phyloP scores from a whole-genome alignment of 805 yeast genomes.

The Kazachstania africana region DNA sequence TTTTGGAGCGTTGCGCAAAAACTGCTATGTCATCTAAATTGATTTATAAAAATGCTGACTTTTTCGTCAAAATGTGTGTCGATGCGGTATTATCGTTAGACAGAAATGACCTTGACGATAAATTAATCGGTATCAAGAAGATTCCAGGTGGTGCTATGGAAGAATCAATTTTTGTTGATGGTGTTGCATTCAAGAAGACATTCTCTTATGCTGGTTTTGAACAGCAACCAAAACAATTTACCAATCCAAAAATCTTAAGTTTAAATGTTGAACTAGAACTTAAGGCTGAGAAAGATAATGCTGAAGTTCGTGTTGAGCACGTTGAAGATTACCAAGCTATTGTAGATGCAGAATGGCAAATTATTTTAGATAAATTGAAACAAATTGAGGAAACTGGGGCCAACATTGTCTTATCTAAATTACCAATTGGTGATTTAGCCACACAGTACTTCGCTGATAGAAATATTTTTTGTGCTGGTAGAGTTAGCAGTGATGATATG shows the following conservation, averaged over 20 bases:
- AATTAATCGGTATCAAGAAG: slow-evolving; percentile 85
- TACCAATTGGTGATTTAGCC: slow-evolving; percentile 98
- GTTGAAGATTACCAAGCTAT: slow-evolving; percentile 90
- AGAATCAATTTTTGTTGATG: slow-evolving; percentile 64
- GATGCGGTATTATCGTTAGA: slow-evolving; percentile 88
- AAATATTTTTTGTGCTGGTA: slow-evolving; percentile 92
- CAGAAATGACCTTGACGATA: slow-evolving; percentile 75
- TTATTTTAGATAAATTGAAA: slow-evolving; percentile 75
- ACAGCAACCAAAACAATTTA: slow-evolving; percentile 87
- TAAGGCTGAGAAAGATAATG: slow-evolving; percentile 97
- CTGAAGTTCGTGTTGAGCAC: slow-evolving; percentile 92
- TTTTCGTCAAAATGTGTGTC: slow-evolving; percentile 93
- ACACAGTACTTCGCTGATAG: slow-evolving; percentile 97
- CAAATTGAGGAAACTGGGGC: slow-evolving; percentile 80
- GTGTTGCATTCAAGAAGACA: slow-evolving; percentile 96
- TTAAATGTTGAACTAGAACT: slow-evolving; percentile 90
- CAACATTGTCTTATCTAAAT: slow-evolving; percentile 79
- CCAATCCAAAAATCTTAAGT: slow-evolving; percentile 68
- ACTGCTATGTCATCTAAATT: slow-evolving; percentile 97
- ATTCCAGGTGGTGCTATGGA: slow-evolving; percentile 74
- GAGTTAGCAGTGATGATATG: slow-evolving; percentile 83
- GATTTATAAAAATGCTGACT: slow-evolving; percentile 74
- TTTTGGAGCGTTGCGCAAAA: slow-evolving; percentile 83
- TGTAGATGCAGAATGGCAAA: slow-evolving; percentile 99
- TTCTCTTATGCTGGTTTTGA: slow-evolving; percentile 98